A percentile compares a stretch with the other conserved stretches of the same genome.
phyloP scores from a whole-genome alignment of 352 stramenopile species.

The Peronospora belbahrii region DNA sequence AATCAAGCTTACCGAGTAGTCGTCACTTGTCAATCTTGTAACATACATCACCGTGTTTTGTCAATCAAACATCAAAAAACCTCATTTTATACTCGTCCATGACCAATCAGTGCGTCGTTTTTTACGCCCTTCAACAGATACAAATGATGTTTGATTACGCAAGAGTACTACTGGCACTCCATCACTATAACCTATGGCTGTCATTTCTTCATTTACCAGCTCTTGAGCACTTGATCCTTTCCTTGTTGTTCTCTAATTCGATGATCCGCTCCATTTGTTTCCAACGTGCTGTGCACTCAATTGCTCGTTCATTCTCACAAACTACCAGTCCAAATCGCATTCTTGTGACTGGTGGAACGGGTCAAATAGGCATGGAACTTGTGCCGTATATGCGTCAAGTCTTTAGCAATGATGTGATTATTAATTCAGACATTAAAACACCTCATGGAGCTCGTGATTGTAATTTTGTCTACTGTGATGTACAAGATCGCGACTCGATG shows the following conservation, averaged over 20 bases:
- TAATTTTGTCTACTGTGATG: slow-evolving; percentile 77
- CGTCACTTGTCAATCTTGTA: no score
- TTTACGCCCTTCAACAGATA: no score
- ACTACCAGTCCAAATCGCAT: slow-evolving; percentile 32
- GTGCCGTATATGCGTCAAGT: slow-evolving; percentile 67
- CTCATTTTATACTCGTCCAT: no score
- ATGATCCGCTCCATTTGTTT: slow-evolving; percentile 10
- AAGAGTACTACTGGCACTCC: no score
- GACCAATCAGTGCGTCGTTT: no score
- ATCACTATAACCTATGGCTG: no score
- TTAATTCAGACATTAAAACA: slow-evolving; percentile 82
- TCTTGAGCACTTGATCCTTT: neutral
- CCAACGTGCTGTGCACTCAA: slow-evolving; percentile 5
- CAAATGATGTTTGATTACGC: no score
- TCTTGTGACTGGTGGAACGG: slow-evolving; percentile 73
- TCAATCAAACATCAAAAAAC: no score
- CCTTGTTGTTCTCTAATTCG: neutral
- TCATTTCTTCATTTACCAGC: slow-evolving; percentile 19
- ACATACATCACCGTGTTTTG: no score
- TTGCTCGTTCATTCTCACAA: slow-evolving; percentile 10
- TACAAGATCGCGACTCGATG: slow-evolving; percentile 65
- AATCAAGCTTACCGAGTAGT: no score
- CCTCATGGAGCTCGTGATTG: slow-evolving; percentile 38
- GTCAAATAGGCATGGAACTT: slow-evolving; percentile 83
- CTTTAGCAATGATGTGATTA: slow-evolving; percentile 49